phyloP scores from a whole-genome alignment of 495 filamentous ascomycete genomes.

The Usnea hakonensis region DNA sequence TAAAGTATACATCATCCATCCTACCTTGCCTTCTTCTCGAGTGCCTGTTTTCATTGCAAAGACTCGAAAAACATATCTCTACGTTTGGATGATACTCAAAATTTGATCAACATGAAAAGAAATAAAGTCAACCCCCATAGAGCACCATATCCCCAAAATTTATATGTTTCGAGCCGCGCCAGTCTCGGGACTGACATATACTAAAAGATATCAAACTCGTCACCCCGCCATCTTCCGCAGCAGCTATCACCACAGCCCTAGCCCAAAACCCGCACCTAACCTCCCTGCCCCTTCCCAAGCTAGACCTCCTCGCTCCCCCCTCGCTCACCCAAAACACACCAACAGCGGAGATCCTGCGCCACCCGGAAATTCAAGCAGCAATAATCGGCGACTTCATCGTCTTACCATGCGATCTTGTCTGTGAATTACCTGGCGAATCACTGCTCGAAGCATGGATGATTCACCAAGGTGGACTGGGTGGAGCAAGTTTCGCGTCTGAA shows the following conservation, averaged over 20 bases:
- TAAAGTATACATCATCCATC: too few species aligned
- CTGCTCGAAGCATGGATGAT: constrained; percentile 91
- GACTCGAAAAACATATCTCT: too few species aligned
- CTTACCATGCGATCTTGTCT: constrained; percentile 88
- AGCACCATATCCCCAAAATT: too few species aligned
- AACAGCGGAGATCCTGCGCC: constrained; percentile 81
- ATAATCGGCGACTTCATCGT: constrained; percentile 84
- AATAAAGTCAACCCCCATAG: too few species aligned
- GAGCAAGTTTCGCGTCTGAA: constrained; percentile 22
- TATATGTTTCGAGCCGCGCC: too few species aligned
- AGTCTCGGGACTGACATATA: background rate
- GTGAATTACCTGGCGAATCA: constrained; percentile 74
- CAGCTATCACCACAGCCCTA: constrained; percentile 67
- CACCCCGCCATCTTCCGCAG: constrained; percentile 64
- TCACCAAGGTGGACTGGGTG: constrained; percentile 58
- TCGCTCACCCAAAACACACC: constrained; percentile 69
- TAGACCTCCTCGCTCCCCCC: constrained; percentile 65
- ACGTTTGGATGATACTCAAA: too few species aligned
- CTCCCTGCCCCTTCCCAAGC: constrained; percentile 63
- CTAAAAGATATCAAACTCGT: constrained; percentile 69
- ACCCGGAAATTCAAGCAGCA: constrained; percentile 59
- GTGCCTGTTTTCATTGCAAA: background rate
- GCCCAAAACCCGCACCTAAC: constrained; percentile 83
- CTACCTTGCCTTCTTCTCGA: background rate
- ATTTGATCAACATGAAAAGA: too few species aligned